phyloP scores from a whole-genome alignment of 2,329 filamentous ascomycete species.

The Tolypocladium ovalisporum region DNA sequence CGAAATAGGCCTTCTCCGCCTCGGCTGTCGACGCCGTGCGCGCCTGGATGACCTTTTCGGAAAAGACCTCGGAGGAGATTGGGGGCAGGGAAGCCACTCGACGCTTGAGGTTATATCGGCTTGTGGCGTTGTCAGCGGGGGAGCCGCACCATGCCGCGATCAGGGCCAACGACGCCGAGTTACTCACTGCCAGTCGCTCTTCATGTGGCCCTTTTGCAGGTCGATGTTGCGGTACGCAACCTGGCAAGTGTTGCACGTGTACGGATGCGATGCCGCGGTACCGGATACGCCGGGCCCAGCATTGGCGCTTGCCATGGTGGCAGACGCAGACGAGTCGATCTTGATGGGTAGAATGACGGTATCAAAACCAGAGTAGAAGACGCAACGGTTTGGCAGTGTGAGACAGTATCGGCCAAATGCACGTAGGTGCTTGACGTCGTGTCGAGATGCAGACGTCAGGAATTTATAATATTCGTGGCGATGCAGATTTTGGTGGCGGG shows the following conservation, averaged over 20 bases:
- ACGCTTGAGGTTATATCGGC: constrained; percentile 92
- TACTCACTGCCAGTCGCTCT: constrained; percentile 94
- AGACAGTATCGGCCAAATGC: background rate
- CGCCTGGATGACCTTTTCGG: constrained; percentile 88
- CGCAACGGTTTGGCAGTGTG: background rate
- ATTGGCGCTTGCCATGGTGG: constrained; percentile 34
- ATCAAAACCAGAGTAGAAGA: background rate
- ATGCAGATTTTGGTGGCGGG: constrained; percentile 16
- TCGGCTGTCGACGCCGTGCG: constrained; percentile 76
- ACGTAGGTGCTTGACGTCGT: background rate
- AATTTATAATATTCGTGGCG: constrained; percentile 13
- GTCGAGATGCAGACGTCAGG: background rate
- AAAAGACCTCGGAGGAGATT: constrained; percentile 84
- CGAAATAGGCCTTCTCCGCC: constrained; percentile 79
- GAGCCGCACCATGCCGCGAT: background rate
- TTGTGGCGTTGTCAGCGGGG: constrained; percentile 20
- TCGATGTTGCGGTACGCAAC: constrained; percentile 93
- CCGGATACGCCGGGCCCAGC: constrained; percentile 17
- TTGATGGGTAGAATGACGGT: background rate
- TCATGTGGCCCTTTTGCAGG: constrained; percentile 91
- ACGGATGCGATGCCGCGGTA: constrained; percentile 58
- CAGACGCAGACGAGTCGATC: background rate
- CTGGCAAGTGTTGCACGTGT: constrained; percentile 96
- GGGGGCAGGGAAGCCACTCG: constrained; percentile 83
- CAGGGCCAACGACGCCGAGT: background rate